Conservation (phyloP, 2,329 filamentous ascomycete species). For the Colletotrichum siamense region DNA sequence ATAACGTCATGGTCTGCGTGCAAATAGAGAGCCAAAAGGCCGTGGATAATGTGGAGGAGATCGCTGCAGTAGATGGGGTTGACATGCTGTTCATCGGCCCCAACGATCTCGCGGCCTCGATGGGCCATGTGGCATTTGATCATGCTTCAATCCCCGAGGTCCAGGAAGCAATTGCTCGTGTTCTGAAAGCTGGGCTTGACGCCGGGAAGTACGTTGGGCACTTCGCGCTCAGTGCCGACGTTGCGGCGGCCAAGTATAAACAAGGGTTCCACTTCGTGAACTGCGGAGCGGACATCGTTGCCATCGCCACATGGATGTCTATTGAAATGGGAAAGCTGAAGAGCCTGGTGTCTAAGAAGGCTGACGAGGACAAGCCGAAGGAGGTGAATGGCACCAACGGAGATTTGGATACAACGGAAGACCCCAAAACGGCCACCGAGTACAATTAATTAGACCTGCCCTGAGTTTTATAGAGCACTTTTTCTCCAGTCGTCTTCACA, state of each 20-base stretch:
- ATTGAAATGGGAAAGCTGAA: slow-evolving; percentile 34
- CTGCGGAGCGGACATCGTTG: slow-evolving; percentile 41
- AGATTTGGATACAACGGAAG: not conserved
- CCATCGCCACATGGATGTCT: slow-evolving; percentile 38
- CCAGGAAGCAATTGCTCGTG: slow-evolving; percentile 29
- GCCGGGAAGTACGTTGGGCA: slow-evolving; percentile 39
- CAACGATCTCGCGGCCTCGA: slow-evolving; percentile 42
- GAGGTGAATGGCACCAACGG: not conserved
- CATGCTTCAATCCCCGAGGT: slow-evolving; percentile 35
- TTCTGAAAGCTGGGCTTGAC: slow-evolving; percentile 31
- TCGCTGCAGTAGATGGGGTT: slow-evolving; percentile 44
- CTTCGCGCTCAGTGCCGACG: slow-evolving; percentile 35
- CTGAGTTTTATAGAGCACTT: not conserved
- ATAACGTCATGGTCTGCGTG: slow-evolving; percentile 48
- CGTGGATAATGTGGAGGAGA: slow-evolving; percentile 50
- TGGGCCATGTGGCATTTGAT: slow-evolving; percentile 36
- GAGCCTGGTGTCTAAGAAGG: slow-evolving; percentile 14
- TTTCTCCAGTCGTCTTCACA: not conserved
- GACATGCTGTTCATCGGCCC: slow-evolving; percentile 51
- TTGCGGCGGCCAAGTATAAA: slow-evolving; percentile 28
- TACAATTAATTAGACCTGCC: not conserved
- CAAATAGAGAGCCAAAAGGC: slow-evolving; percentile 51
- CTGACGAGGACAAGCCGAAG: not conserved
- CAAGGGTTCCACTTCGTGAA: slow-evolving; percentile 42
- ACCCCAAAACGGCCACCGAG: not conserved